Evolutionary conservation across 2,329 filamentous ascomycete species (phyloP).

Genomic region (Aspergillus piperis): DNA sequence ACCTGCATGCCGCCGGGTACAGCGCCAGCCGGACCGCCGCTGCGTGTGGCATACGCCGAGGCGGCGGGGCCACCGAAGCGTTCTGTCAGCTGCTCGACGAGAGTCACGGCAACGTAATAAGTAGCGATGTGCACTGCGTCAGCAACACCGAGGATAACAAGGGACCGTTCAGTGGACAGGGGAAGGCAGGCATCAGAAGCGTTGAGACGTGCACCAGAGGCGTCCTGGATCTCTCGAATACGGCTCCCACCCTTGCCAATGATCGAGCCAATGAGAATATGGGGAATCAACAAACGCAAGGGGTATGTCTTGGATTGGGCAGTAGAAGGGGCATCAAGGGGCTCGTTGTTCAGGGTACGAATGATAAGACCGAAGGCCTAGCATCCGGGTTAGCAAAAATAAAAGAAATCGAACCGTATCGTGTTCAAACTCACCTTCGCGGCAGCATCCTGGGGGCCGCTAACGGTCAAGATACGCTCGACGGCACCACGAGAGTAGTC

Average conservation of each 20-base stretch:
- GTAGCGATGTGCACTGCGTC: constrained; percentile 98
- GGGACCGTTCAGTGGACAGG: constrained; percentile 92
- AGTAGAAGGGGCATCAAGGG: constrained; percentile 81
- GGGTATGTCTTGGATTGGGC: constrained; percentile 97
- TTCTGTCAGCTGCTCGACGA: constrained; percentile 95
- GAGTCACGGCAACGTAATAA: constrained; percentile 97
- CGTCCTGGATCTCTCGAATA: constrained; percentile 98
- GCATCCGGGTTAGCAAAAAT: constrained; percentile 19
- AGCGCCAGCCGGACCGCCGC: constrained; percentile 86
- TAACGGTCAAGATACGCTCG: constrained; percentile 96
- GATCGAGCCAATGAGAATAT: constrained; percentile 96
- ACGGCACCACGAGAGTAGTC: constrained; percentile 97
- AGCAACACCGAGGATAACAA: constrained; percentile 95
- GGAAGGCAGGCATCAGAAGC: constrained; percentile 94
- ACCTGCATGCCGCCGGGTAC: constrained; percentile 98
- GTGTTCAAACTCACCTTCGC: constrained; percentile 70
- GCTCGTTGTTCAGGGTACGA: constrained; percentile 95
- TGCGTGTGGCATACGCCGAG: constrained; percentile 95
- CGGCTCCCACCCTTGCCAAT: constrained; percentile 95
- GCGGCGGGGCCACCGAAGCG: constrained; percentile 93
- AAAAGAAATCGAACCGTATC: not conserved
- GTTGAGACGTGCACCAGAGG: constrained; percentile 92
- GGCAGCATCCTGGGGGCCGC: constrained; percentile 91
- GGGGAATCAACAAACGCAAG: constrained; percentile 89
- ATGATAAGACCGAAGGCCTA: constrained; percentile 97